Evolutionary conservation across 2,329 filamentous ascomycete genomes (phyloP), one percentile per base, ranked within the genome.

Genomic region (Phialophora verrucosa): DNA sequence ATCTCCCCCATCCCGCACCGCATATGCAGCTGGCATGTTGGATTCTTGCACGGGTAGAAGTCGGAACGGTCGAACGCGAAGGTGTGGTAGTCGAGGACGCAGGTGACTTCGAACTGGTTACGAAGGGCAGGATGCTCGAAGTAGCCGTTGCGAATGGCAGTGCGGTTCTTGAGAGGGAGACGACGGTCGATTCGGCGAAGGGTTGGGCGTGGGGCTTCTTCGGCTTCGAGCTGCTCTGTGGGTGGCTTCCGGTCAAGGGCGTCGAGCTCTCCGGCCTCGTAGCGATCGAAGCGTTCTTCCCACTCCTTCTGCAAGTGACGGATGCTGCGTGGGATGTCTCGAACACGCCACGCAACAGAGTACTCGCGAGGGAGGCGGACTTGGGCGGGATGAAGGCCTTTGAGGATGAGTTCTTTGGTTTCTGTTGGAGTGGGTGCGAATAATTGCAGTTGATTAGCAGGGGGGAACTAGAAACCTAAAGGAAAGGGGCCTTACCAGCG

Each of bases 1-100:
- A 76, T 88, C 87, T 73, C 87, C 86, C 72, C 86, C 87, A 67
- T 84, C 84, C 78, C 87, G 86, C 74, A 88, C 83, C 78, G 89
- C 87, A 80, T 90, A 90, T 66, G 87, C 83, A 70, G 85, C 77
- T 74, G 86, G 83, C 85, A 88, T 88, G 72, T 74, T 79, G 75
- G 69, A 64, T 69, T 62, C 60, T 69, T 64, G 63, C 64, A 59
- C 29, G 56, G 8, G 32, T 56, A 62, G 47, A 64, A 57, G 4
- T 70, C 65, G 66, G 49, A n/a, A 42, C 64, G 64, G 12, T 67
- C 59, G 65, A 61, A 67, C 49, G 61, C 58, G 25, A 67, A 64
- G 60, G 59, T 27, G 66, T 66, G 64, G 51, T 69, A 66, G 59
- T 69, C 62, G 29, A 63, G 51, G 54, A 31, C 29, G 58, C 50